These are phyloP conservation scores for Acanthamoeba culbertsoni DNA, from an alignment of 208 protist genomes.

Conservation along the genomic window DNA sequence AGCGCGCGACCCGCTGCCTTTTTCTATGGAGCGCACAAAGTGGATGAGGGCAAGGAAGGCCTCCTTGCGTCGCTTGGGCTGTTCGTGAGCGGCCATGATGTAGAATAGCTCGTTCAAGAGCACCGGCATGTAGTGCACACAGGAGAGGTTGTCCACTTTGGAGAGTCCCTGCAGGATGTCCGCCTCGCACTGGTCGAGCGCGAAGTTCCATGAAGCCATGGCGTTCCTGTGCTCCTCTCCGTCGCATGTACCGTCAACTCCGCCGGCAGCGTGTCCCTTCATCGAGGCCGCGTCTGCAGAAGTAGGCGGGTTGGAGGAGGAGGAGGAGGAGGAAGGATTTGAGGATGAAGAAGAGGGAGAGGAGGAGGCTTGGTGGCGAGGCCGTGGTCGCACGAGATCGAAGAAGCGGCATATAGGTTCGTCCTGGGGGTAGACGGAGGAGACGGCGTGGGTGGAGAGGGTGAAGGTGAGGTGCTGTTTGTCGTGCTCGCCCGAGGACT, in stretches of 20 bases:
- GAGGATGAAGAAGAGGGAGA: background rate
- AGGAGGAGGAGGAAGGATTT: too few relatives aligned
- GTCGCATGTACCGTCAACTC: background rate
- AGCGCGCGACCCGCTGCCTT: background rate
- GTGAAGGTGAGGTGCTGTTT: constrained; percentile 41
- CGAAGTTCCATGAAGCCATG: background rate
- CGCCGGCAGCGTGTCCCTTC: too few relatives aligned
- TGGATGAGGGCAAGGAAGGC: background rate
- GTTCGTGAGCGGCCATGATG: background rate
- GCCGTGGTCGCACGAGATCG: background rate
- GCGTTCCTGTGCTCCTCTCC: background rate
- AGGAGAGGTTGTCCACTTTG: background rate
- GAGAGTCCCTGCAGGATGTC: background rate
- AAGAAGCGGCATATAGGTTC: constrained; percentile 58
- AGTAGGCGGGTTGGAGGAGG: too few relatives aligned
- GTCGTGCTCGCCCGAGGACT: background rate
- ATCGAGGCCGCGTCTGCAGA: too few relatives aligned
- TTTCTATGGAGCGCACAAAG: background rate
- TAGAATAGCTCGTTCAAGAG: constrained; percentile 41
- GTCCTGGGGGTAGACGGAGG: constrained; percentile 60
- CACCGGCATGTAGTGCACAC: background rate
- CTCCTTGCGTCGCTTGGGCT: constrained; percentile 10
- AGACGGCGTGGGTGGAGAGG: constrained; percentile 11
- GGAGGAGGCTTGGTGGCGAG: background rate
- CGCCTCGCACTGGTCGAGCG: background rate